These are phyloP conservation scores for Pistacia integerrima DNA, from an alignment of 345 rosid genomes.

Conservation along the genomic window DNA sequence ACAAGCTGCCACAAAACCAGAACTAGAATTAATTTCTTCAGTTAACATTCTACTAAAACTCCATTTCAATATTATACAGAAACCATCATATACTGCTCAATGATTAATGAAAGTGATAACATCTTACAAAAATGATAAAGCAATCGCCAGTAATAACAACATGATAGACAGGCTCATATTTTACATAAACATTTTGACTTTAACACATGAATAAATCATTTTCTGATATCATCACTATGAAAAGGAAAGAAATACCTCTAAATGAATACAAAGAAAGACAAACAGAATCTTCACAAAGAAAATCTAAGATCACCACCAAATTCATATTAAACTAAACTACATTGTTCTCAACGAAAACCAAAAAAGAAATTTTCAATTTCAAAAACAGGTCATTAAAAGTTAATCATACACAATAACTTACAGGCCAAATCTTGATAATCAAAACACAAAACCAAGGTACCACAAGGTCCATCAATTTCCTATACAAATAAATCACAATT, in stretches of 20 bases:
- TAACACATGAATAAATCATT: neutral
- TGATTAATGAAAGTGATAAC: neutral
- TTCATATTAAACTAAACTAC: conserved; percentile 11
- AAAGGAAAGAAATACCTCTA: neutral
- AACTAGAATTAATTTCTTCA: neutral
- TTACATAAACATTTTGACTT: neutral
- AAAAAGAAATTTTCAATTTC: neutral
- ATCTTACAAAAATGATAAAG: neutral
- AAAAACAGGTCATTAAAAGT: neutral
- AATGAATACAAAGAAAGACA: neutral
- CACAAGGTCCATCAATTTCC: neutral
- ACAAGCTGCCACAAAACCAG: conserved; percentile 24
- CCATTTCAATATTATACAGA: neutral
- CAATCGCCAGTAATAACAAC: neutral
- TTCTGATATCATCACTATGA: neutral
- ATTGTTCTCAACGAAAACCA: neutral
- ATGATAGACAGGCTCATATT: neutral
- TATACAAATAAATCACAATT: neutral
- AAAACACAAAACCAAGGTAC: neutral
- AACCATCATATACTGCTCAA: neutral
- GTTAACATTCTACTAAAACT: neutral
- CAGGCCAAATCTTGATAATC: neutral
- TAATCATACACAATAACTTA: neutral
- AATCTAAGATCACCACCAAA: neutral
- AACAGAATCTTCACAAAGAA: neutral